Conservation (phyloP, 2,329 filamentous ascomycete species). For the Elsinoe perseae region DNA sequence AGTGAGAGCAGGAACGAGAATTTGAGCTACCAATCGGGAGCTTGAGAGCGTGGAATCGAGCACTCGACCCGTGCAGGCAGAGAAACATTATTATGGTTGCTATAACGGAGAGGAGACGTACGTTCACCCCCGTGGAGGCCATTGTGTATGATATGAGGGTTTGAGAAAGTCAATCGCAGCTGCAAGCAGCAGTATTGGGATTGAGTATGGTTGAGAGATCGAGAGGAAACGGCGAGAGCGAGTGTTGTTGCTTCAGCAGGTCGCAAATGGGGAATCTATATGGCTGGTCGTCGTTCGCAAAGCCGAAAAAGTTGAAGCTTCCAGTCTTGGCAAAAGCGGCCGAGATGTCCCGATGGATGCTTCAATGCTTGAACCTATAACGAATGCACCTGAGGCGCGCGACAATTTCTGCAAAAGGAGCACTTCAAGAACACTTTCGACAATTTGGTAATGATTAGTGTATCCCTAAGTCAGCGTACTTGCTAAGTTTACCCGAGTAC, state of each 20-base stretch:
- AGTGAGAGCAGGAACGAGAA: too few relatives aligned
- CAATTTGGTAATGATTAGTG: too few relatives aligned
- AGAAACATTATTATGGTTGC: not conserved
- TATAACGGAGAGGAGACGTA: constrained; percentile 18
- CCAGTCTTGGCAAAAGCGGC: constrained; percentile 42
- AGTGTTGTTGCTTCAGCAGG: not conserved
- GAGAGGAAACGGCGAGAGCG: not conserved
- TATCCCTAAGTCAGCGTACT: too few relatives aligned
- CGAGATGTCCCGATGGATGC: constrained; percentile 2
- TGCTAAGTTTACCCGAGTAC: too few relatives aligned
- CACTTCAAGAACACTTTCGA: too few relatives aligned
- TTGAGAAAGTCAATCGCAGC: constrained; percentile 11
- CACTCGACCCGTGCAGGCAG: too few relatives aligned
- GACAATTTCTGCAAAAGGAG: too few relatives aligned
- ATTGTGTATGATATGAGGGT: constrained; percentile 19
- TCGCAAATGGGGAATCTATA: constrained; percentile 3
- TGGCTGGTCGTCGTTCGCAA: not conserved
- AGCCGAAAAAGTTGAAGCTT: constrained; percentile 60
- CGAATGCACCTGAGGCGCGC: too few relatives aligned
- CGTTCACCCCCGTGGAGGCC: constrained; percentile 24
- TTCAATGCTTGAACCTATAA: too few relatives aligned
- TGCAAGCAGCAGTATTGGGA: not conserved
- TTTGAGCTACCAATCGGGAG: too few relatives aligned
- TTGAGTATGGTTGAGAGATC: not conserved
- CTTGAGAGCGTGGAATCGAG: too few relatives aligned